A percentile compares a stretch with the other conserved stretches of the same genome.
These are phyloP conservation scores for Pelagophyceae sp. DNA, from an alignment of 352 stramenopile species.

Conservation along the genomic window DNA sequence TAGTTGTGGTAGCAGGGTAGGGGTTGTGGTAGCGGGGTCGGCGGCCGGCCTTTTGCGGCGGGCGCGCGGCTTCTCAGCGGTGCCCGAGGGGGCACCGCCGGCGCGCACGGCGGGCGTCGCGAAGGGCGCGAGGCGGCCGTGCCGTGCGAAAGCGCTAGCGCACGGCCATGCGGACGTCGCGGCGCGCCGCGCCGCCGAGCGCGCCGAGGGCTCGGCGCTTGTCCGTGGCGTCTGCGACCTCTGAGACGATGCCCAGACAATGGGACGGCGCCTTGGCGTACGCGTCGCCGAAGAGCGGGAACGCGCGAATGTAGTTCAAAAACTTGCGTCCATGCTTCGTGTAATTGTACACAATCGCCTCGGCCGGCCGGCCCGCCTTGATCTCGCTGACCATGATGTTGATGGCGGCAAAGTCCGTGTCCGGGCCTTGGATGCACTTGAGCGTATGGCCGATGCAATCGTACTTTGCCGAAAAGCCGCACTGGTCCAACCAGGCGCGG, in stretches of 20 bases:
- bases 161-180: too few species aligned
- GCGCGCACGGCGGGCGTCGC: too few species aligned
- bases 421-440: background rate
- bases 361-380: background rate
- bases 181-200: too few species aligned
- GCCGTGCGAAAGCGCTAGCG: too few species aligned
- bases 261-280: background rate
- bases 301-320: slow-evolving; percentile 8
- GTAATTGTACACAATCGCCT: background rate
- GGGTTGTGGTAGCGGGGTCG: too few species aligned
- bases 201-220: too few species aligned
- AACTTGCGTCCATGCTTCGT: background rate
- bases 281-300: background rate
- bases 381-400: background rate
- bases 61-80: too few species aligned
- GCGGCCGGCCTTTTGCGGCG: too few species aligned
- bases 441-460: background rate
- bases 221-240: background rate
- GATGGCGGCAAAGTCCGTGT: background rate
- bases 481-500: slow-evolving; percentile 8
- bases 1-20: too few species aligned
- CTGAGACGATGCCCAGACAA: background rate
- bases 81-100: too few species aligned
- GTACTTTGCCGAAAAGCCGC: background rate
- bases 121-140: too few species aligned